These are phyloP conservation scores for Podospora australis DNA, from an alignment of 495 filamentous ascomycete genomes.

Conservation along the genomic window DNA sequence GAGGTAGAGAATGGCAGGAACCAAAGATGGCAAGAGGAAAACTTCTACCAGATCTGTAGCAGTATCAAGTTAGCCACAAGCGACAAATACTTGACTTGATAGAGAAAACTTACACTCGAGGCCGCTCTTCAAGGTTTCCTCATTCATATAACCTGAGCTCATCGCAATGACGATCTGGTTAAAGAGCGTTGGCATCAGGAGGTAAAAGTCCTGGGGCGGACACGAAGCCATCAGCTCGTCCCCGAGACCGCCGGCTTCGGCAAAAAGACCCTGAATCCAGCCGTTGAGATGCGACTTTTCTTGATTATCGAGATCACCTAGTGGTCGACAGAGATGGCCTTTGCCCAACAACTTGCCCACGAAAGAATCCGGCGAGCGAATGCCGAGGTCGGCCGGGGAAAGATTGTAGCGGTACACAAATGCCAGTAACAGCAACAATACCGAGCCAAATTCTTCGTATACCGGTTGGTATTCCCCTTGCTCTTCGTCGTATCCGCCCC, in stretches of 20 bases:
- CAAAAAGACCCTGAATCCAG: conserved; percentile 87
- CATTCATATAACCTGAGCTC: conserved; percentile 58
- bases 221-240: conserved; percentile 91
- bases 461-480: conserved; percentile 93
- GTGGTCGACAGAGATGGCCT: conserved; percentile 53
- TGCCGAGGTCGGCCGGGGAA: conserved; percentile 59
- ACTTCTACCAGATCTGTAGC: conserved; percentile 71
- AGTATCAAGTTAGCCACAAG: background rate
- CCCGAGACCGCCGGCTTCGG: conserved; percentile 60
- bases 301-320: conserved; percentile 62
- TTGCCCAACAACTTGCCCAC: conserved; percentile 66
- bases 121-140: conserved; percentile 79
- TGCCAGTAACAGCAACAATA: conserved; percentile 74
- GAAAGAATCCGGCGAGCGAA: conserved; percentile 57
- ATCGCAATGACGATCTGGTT: conserved; percentile 76
- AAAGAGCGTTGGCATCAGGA: conserved; percentile 84
- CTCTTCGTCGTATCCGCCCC: conserved; percentile 82
- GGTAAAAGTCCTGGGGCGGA: conserved; percentile 88
- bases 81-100: no score
- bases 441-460: conserved; percentile 91
- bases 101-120: conserved; percentile 65
- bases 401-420: conserved; percentile 82
- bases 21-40: conserved; percentile 80
- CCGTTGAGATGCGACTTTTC: conserved; percentile 69
- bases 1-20: conserved; percentile 75